phyloP scores from a whole-genome alignment of 305 asterid genomes.

The Plantago lanceolata region DNA sequence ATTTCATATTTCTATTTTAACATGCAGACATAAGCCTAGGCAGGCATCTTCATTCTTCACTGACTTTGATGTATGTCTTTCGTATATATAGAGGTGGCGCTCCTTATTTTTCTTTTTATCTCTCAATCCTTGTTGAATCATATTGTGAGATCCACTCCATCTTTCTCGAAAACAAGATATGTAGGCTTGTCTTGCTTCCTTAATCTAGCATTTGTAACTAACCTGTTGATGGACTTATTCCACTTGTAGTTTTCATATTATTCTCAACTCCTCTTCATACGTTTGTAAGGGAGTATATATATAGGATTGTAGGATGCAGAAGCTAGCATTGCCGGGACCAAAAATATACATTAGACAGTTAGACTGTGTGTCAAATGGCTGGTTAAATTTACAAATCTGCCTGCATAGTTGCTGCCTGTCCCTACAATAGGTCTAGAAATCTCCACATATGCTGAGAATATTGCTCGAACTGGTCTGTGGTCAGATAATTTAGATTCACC shows the following conservation, averaged over 20 bases:
- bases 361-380: neutral
- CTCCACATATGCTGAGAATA: constrained; percentile 40
- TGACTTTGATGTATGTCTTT: neutral
- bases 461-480: constrained; percentile 60
- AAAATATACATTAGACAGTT: neutral
- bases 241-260: neutral
- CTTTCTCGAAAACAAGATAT: no score
- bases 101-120: no score
- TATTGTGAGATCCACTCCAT: no score
- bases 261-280: neutral
- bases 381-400: neutral
- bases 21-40: neutral
- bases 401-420: constrained; percentile 12
- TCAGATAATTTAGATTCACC: constrained; percentile 54
- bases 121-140: no score
- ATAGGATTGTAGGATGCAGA: neutral
- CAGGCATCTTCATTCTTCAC: neutral
- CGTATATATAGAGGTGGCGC: neutral
- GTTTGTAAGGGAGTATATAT: neutral
- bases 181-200: neutral
- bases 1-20: no score
- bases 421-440: constrained; percentile 27
- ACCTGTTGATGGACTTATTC: neutral
- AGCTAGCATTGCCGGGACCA: neutral
- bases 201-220: neutral